Evolutionary conservation across 495 filamentous ascomycete species (phyloP).

Genomic region (Amphirosellinia nigrospora): DNA sequence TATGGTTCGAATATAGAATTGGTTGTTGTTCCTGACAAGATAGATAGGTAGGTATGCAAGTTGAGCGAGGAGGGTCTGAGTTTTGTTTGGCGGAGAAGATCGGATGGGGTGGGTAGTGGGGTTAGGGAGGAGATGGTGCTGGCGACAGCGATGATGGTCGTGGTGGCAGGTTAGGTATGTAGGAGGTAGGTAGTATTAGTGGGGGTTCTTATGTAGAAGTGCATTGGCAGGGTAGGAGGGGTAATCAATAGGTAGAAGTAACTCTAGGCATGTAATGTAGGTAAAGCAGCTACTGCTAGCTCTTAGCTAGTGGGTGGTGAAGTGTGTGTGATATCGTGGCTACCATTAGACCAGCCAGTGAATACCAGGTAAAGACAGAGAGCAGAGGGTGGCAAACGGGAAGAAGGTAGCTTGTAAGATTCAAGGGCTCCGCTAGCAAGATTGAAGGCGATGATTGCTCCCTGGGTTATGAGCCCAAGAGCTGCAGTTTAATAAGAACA

Average conservation of each 20-base stretch:
- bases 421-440: not conserved
- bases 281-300: not conserved
- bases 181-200: not conserved
- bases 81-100: conserved; percentile 27
- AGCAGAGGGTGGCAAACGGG: not conserved
- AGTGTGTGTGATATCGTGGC: not conserved
- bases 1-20: not conserved
- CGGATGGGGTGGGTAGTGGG: conserved; percentile 21
- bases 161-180: conserved; percentile 8
- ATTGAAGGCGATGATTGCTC: not conserved
- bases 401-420: not conserved
- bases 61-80: conserved; percentile 14
- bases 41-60: conserved; percentile 13
- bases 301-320: not conserved
- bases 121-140: conserved; percentile 16
- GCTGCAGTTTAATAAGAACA: not conserved
- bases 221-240: conserved; percentile 28
- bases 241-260: conserved; percentile 13
- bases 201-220: not conserved
- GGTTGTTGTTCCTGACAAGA: conserved; percentile 10
- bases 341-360: not conserved
- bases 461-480: not conserved
- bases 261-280: not conserved
- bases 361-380: not conserved
- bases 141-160: not conserved